Conservation (phyloP, 192 early-diverging fungal genomes). For the Coemansia guatemalensis region DNA sequence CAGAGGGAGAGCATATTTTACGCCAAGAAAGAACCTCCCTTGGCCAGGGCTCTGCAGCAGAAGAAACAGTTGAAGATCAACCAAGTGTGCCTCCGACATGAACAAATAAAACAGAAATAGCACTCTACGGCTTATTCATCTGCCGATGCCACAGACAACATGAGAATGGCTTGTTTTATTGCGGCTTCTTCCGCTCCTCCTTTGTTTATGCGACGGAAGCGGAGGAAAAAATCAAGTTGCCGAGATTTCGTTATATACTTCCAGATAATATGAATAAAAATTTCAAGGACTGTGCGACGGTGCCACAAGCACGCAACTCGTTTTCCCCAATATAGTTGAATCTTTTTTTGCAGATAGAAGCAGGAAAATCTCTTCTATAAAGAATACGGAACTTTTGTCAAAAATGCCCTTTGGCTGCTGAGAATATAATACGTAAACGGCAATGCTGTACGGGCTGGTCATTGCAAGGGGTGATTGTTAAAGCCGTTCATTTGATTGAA, state of each 20-base stretch:
- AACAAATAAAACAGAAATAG: neutral
- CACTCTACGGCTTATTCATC: neutral
- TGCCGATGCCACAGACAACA: neutral
- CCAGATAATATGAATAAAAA: neutral
- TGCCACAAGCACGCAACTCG: neutral
- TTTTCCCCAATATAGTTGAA: neutral
- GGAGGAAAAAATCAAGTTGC: neutral
- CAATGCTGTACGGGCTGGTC: neutral
- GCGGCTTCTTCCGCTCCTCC: neutral
- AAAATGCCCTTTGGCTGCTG: neutral
- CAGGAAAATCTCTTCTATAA: neutral
- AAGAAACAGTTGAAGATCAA: neutral
- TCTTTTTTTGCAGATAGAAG: neutral
- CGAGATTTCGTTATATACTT: neutral
- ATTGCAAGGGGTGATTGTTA: neutral
- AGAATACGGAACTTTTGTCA: neutral
- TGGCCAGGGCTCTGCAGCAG: neutral
- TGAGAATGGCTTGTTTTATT: neutral
- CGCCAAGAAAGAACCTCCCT: neutral
- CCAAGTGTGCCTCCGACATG: neutral
- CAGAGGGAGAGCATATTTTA: neutral
- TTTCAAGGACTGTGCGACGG: neutral
- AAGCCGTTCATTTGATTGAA: neutral
- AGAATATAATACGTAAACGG: neutral
- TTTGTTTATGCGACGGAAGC: neutral